Conservation (phyloP, 192 early-diverging fungal genomes). For the Radiomyces spectabilis region DNA sequence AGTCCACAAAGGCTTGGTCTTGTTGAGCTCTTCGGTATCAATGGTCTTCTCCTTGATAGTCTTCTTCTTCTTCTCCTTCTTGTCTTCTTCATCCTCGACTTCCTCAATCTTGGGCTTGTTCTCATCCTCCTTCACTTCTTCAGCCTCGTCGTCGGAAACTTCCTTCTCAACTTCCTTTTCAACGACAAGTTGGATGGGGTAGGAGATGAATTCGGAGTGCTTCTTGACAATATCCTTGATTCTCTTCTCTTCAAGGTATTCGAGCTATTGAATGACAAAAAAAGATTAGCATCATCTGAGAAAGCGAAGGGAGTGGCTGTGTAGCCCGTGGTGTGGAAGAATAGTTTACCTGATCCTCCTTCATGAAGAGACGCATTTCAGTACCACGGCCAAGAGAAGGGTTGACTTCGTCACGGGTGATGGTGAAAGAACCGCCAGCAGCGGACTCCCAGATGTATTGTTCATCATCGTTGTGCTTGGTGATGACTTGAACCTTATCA, state of each 20-base stretch:
- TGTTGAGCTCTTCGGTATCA: constrained; percentile 95
- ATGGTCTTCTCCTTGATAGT: constrained; percentile 75
- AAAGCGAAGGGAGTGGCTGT: no score
- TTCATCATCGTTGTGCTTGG: constrained; percentile 96
- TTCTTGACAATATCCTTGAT: constrained; percentile 99
- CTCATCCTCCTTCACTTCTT: constrained; percentile 63
- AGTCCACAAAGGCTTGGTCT: constrained; percentile 99
- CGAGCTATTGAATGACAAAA: constrained; percentile 31
- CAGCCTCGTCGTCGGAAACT: constrained; percentile 88
- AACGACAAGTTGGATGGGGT: constrained; percentile 95
- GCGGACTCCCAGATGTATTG: constrained; percentile 95
- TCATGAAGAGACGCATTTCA: constrained; percentile 92
- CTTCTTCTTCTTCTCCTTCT: constrained; percentile 72
- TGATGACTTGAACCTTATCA: constrained; percentile 92
- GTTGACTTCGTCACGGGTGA: constrained; percentile 89
- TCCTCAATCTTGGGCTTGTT: constrained; percentile 74
- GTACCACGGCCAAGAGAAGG: constrained; percentile 90
- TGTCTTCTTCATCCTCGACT: constrained; percentile 73
- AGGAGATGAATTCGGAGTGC: constrained; percentile 99
- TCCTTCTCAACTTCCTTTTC: constrained; percentile 98
- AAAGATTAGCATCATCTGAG: no score
- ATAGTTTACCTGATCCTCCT: constrained; percentile 87
- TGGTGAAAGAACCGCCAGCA: constrained; percentile 87
- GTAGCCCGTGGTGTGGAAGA: no score
- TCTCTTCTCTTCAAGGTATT: constrained; percentile 98